Conservation (phyloP, 768 basidiomycete genomes). For the Boletus rubescentipes region DNA sequence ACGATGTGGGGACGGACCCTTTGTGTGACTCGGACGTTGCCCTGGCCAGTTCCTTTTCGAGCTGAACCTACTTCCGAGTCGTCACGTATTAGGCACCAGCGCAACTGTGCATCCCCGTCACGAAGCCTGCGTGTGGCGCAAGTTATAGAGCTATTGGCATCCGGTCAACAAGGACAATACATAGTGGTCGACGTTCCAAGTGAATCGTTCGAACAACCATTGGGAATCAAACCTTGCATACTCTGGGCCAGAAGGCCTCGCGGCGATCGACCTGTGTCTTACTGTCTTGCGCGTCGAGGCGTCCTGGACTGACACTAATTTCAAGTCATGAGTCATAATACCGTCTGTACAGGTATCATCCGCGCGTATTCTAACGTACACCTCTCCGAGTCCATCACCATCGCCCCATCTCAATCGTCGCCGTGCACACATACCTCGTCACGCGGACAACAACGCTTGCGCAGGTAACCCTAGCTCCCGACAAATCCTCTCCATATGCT, state of each 20-base stretch:
- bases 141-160: neutral
- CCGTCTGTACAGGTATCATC: too few relatives aligned
- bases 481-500: conserved; percentile 29
- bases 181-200: neutral
- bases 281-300: too few relatives aligned
- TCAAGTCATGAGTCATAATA: neutral
- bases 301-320: too few relatives aligned
- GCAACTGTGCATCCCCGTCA: neutral
- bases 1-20: too few relatives aligned
- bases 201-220: neutral
- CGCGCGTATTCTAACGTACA: neutral
- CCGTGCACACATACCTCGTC: neutral
- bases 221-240: neutral
- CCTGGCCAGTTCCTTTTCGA: too few relatives aligned
- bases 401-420: neutral
- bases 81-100: too few relatives aligned
- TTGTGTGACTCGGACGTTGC: too few relatives aligned
- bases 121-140: neutral
- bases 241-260: too few relatives aligned
- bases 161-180: neutral
- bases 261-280: too few relatives aligned
- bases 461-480: conserved; percentile 29
- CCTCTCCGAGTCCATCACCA: too few relatives aligned
- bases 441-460: conserved; percentile 21
- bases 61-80: too few relatives aligned